Base-by-base conservation (phyloP, 108 stramenopile genomes). In the Parmales sp. region DNA sequence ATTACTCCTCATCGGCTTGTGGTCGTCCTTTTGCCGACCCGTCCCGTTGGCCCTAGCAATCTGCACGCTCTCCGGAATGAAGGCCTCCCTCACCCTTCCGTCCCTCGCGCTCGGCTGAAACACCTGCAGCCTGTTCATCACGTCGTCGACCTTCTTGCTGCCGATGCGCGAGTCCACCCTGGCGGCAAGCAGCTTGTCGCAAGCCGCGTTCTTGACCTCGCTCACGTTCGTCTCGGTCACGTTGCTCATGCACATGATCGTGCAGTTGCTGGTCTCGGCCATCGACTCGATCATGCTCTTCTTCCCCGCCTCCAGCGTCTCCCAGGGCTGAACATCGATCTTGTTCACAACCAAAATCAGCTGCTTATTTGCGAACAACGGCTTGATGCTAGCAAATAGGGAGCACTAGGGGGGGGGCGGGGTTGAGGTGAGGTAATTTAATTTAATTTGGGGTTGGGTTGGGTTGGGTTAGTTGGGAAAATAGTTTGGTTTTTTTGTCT, bases 311-410 rank as follows among this genome's bases (percentile, higher is more conserved):
- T 86, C 86, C 26, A 97, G 71, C 0, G 84, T 79, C 23, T 95
- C 95, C 83, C 89, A 94, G 1, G 94, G 92, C 64, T 88, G 84
- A 22, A 82, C 74, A 76, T 99, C 98, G 38, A 93, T 90, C 80
- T 99, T 99, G 79, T 97, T 99, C 65, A 93, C 90, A 41, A 97
- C 95, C 48, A 99, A 75, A 29, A 96, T 86, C 31, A 99, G 79
- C 76, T 97, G 93, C 82, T 97, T 97, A 81, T 96, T 95, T 19
- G 96, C 93, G 75, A 99, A 99, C 26, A 99, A 83, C 8, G 98
- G 96, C 67, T 88, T 83, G 82, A 99, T 97, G 64, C 80, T 83
- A 7, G 90, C 80, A 74, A 96, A 97, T 18, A 99, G 76, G 1
- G 81, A 85, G 80, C 88, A 91, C n/a, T n/a, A n/a, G n/a, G n/a